These are phyloP conservation scores for Pholiota microspora DNA, from an alignment of 768 basidiomycete genomes.

Conservation along the genomic window DNA sequence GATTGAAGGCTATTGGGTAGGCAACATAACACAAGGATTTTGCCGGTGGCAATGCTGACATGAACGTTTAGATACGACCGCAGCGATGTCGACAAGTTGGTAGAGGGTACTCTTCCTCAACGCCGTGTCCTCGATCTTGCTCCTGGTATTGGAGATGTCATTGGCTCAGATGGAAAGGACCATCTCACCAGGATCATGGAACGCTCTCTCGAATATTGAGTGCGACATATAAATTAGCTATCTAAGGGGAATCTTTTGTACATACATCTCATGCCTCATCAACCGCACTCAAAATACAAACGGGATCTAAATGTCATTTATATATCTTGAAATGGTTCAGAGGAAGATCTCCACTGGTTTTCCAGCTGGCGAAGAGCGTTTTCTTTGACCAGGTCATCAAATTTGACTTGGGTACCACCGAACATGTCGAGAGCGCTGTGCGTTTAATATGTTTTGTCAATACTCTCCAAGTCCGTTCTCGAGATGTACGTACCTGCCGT, in stretches of 20 bases:
- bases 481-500: slow-evolving; percentile 58
- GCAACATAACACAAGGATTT: slow-evolving; percentile 14
- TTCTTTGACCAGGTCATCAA: slow-evolving; percentile 49
- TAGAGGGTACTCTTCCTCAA: slow-evolving; percentile 92
- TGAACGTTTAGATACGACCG: slow-evolving; percentile 49
- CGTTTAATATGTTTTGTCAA: not conserved
- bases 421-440: slow-evolving; percentile 64
- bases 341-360: slow-evolving; percentile 2
- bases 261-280: not conserved
- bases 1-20: slow-evolving; percentile 75
- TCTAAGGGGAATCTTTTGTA: not conserved
- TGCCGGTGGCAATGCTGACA: not conserved
- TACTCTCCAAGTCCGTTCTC: too few species aligned
- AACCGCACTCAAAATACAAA: too few species aligned
- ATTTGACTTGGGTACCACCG: slow-evolving; percentile 61
- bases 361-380: slow-evolving; percentile 19
- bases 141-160: slow-evolving; percentile 82
- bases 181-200: slow-evolving; percentile 83
- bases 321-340: not conserved
- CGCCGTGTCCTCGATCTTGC: slow-evolving; percentile 90
- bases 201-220: slow-evolving; percentile 72
- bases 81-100: slow-evolving; percentile 68
- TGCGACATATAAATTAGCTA: not conserved
- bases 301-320: too few species aligned
- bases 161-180: slow-evolving; percentile 79